Conservation (phyloP, 371 early-diverging fungal species). For the Mitosporidium daphniae region DNA sequence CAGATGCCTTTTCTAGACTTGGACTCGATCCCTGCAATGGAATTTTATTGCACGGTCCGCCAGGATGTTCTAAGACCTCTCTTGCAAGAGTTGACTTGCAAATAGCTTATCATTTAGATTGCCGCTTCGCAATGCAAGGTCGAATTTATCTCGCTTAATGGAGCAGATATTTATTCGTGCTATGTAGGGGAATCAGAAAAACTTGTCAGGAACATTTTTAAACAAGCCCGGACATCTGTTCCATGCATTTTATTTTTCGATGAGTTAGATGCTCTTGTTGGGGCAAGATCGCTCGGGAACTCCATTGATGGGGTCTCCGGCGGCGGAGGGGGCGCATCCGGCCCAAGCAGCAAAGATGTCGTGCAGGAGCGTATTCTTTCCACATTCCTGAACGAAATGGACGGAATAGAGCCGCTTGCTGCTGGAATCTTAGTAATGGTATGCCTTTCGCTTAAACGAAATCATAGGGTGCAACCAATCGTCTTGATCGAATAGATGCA, state of each 20-base stretch:
- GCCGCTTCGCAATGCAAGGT: not conserved
- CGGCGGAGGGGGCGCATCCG: too few relatives aligned
- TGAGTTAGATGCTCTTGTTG: conserved; percentile 4
- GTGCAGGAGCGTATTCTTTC: too few relatives aligned
- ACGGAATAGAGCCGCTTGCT: too few relatives aligned
- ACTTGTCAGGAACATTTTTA: conserved; percentile 9
- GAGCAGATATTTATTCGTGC: conserved; percentile 8
- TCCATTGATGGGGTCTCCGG: too few relatives aligned
- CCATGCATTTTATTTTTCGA: conserved; percentile 11
- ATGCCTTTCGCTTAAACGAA: too few relatives aligned
- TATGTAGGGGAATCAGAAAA: conserved; percentile 11
- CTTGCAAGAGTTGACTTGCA: conserved; percentile 60
- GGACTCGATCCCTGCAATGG: conserved; percentile 79
- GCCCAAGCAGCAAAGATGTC: too few relatives aligned
- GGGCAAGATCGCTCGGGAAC: too few relatives aligned
- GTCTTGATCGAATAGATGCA: too few relatives aligned
- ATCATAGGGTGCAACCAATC: too few relatives aligned
- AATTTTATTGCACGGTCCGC: conserved; percentile 74
- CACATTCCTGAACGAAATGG: too few relatives aligned
- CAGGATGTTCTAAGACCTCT: conserved; percentile 84
- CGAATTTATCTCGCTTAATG: not conserved
- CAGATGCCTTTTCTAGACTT: conserved; percentile 39
- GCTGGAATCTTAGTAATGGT: too few relatives aligned
- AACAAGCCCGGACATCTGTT: conserved; percentile 6
- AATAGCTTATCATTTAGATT: too few relatives aligned